These are phyloP conservation scores for Zygosaccharomyces pseudorouxii DNA, from an alignment of 805 yeast species.

Conservation along the genomic window DNA sequence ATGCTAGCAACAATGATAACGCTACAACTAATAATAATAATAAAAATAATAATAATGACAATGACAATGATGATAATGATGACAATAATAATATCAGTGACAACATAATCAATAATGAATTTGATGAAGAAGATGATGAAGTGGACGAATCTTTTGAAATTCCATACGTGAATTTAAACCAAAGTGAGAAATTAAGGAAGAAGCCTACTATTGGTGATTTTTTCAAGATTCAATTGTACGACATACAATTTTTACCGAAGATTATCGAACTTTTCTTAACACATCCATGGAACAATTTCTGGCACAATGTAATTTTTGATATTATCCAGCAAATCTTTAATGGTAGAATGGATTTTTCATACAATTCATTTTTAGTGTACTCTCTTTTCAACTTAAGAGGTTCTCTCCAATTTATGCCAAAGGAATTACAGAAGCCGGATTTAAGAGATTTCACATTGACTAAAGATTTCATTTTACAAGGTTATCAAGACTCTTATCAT, in stretches of 20 bases:
- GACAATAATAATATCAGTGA: slow-evolving; percentile 28
- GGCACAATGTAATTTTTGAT: slow-evolving; percentile 96
- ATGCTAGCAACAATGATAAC: background rate
- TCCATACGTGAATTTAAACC: slow-evolving; percentile 38
- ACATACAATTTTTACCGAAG: slow-evolving; percentile 60
- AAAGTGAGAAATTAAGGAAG: slow-evolving; percentile 41
- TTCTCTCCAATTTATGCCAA: slow-evolving; percentile 17
- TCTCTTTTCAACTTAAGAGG: slow-evolving; percentile 28
- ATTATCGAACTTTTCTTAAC: slow-evolving; percentile 72
- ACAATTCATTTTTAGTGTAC: slow-evolving; percentile 65
- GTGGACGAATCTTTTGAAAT: slow-evolving; percentile 35
- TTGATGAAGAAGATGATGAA: slow-evolving; percentile 24
- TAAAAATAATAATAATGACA: background rate
- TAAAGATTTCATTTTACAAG: slow-evolving; percentile 54
- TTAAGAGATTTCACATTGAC: slow-evolving; percentile 60
- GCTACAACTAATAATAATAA: no score
- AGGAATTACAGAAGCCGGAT: background rate
- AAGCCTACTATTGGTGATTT: slow-evolving; percentile 81
- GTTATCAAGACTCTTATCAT: slow-evolving; percentile 55
- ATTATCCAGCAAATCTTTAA: slow-evolving; percentile 90
- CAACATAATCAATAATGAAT: slow-evolving; percentile 21
- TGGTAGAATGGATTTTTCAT: slow-evolving; percentile 81
- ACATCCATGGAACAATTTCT: slow-evolving; percentile 95
- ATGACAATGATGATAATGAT: background rate
- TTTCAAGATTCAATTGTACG: slow-evolving; percentile 76